Conservation (phyloP, 306 rosid species). For the Quercus gilva region DNA sequence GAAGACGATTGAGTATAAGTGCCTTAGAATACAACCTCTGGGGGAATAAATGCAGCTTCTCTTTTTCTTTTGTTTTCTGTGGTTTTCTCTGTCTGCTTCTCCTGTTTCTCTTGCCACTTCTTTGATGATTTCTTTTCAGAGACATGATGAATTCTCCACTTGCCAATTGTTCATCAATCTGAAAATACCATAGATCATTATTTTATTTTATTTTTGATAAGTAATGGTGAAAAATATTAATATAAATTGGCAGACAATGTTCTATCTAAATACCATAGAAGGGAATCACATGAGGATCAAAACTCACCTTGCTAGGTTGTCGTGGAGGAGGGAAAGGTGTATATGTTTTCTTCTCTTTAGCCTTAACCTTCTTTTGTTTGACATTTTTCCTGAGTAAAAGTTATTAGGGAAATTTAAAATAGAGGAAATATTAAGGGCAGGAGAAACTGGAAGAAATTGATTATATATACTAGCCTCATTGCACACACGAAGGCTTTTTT, state of each 20-base stretch:
- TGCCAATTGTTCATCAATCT: conserved; percentile 82
- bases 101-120: conserved; percentile 92
- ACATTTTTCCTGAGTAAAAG: conserved; percentile 70
- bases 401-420: background rate
- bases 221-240: background rate
- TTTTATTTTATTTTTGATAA: background rate
- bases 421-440: background rate
- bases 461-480: no score
- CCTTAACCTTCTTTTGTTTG: conserved; percentile 64
- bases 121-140: conserved; percentile 68
- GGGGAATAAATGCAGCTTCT: conserved; percentile 21
- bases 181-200: conserved; percentile 23
- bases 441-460: background rate
- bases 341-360: conserved; percentile 46
- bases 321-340: conserved; percentile 67
- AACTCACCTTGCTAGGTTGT: conserved; percentile 78
- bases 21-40: background rate
- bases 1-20: background rate
- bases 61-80: conserved; percentile 83
- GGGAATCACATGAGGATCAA: background rate
- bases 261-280: background rate
- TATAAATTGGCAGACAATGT: no score
- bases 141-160: conserved; percentile 87
- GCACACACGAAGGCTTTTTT: no score
- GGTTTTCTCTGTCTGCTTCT: conserved; percentile 68